Base-by-base conservation (phyloP, 2,329 filamentous ascomycete species). In the Drechslerella coelobrocha region DNA sequence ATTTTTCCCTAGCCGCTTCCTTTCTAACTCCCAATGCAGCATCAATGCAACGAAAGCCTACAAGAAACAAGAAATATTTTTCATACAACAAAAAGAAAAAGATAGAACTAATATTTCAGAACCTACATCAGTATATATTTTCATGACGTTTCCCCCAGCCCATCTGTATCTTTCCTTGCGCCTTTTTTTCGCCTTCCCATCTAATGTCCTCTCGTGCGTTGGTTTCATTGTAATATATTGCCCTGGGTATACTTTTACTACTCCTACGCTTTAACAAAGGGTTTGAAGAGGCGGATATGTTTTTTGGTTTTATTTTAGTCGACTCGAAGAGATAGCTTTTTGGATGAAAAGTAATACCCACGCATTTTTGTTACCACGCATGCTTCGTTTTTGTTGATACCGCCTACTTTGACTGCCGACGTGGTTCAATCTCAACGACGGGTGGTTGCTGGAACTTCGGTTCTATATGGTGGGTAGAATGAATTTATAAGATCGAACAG, bases 21-120 rank as follows among this genome's bases (percentile, higher is more conserved):
- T 23, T 21, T 21, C 26, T 41, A 24, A 9, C 27, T 51, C n/a
- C 29, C 26, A 62, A 63, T 39, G 43, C 37, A 43, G 50, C 57
- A 56, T 56, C 54, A 43, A 43, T 56, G 63, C 56, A 34, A 51
- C 54, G 29, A 61, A 54, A 56, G 55, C 52, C n/a, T n/a, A n/a
- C n/a, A n/a, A n/a, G n/a, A 23, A 31, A 51, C 54, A 39, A 56
- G 63, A 50, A 41, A 45, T 61, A 27, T 51, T 56, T 43, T 26
- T 29, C 21, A 29, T 39, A 39, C 34, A 14, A 39, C 34, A 39
- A 39, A 14, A 14, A 34, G 29, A 39, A 39, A 39, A 39, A 14
- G 34, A 39, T 39, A 39, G 34, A 39, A 39, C 17, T 14, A 39
- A 14, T 14, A 39, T 39, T 14, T 39, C 34, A 14, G 12, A 5